Evolutionary conservation across 2,329 filamentous ascomycete genomes (phyloP), one percentile per base, ranked within the genome.

Genomic region (Colletotrichum lindemuthianum): DNA sequence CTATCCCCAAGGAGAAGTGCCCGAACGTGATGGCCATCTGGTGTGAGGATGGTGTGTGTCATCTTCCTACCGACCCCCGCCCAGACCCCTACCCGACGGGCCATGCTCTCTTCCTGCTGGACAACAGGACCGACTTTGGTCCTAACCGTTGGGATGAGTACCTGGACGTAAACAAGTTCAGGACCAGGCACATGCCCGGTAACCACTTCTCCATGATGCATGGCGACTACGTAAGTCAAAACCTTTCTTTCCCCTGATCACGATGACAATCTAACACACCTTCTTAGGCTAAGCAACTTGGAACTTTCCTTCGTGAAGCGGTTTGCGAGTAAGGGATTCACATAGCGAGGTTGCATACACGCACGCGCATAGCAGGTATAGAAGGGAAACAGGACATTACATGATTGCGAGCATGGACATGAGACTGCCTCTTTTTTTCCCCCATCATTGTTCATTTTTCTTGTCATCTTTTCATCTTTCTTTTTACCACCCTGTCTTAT

Each of bases 191-290:
- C 71, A 90, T 91, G 87, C 86, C 86, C 13, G 90, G 89, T 2
- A 90, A 92, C 71, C 90, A 92, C 77, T 92, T 92, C 77, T 87
- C 84, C 16, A 92, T 92, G 89, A 92, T 92, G 88, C 87, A 90
- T 74, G 88, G 87, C 66, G 73, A 81, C 4, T 57, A 77, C 60
- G 78, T 80, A 69, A 68, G 77, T 75, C 10, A 13, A 36, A 1
- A 34, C 4, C 24, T 6, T 8, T 16, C 24, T 6, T 24, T 2
- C 10, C 11, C 8, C 4, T 15, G 1, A n/a, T 34, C 11, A 39
- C 16, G 1, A 13, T n/a, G 6, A 45, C 3, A 4, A 52, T 15
- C 3, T 15, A 13, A 45, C 70, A 74, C 69, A 73, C 39, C 9
- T 16, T 24, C 9, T 3, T 56, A 78, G 76, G 78, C 77, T 43